Percentiles rank a stretch among this genome's conserved stretches.
Conservation (phyloP, 306 rosid species). For the Echinosophora koreensis region DNA sequence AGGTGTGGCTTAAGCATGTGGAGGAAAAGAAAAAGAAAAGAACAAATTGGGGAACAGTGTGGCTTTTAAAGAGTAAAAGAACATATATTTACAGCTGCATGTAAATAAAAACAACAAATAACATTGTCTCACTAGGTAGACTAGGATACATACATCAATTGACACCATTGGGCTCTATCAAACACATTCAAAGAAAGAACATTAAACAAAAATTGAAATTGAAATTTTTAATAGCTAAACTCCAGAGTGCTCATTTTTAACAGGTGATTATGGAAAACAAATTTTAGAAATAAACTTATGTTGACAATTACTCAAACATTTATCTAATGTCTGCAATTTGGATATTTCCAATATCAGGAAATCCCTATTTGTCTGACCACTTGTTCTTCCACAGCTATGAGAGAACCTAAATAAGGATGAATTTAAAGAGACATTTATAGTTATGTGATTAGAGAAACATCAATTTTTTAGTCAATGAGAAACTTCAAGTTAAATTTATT, state of each 20-base stretch:
- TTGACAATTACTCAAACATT: not conserved
- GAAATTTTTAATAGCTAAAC: constrained; percentile 2
- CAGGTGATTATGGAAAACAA: not conserved
- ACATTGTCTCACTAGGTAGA: not conserved
- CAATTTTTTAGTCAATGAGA: not conserved
- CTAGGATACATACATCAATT: not conserved
- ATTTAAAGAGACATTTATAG: not conserved
- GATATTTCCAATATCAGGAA: constrained; percentile 13
- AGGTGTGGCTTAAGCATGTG: constrained; percentile 14
- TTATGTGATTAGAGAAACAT: not conserved
- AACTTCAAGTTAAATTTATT: not conserved
- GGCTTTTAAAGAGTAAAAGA: constrained; percentile 4
- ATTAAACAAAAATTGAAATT: not conserved
- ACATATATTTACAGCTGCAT: not conserved
- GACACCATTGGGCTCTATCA: not conserved
- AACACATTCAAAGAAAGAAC: not conserved
- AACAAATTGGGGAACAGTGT: not conserved
- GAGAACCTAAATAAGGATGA: constrained; percentile 2
- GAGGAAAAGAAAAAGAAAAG: not conserved
- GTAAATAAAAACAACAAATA: not conserved
- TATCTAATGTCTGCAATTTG: constrained; percentile 6
- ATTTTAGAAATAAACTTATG: not conserved
- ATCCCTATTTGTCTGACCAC: constrained; percentile 21
- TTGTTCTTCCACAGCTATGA: not conserved
- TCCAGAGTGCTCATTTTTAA: not conserved